Evolutionary conservation across 2,329 filamentous ascomycete species (phyloP).

Genomic region (Fusarium chaquense): DNA sequence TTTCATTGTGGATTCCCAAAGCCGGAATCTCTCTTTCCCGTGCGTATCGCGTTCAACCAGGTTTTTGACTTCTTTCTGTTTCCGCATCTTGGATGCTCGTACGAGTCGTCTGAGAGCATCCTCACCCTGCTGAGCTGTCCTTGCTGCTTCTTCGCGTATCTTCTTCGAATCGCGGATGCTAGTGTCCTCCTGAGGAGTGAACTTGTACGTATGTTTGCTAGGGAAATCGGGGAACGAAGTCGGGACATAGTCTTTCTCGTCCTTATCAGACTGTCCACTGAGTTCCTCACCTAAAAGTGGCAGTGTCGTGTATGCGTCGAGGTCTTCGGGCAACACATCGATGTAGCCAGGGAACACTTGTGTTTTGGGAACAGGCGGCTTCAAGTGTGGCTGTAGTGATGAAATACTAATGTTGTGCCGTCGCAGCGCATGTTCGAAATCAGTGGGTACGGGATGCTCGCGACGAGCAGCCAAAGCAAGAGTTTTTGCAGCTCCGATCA

Average conservation of each 20-base stretch:
- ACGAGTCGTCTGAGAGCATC: constrained; percentile 70
- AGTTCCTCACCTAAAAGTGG: constrained; percentile 66
- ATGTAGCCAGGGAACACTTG: constrained; percentile 56
- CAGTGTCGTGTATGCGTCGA: constrained; percentile 57
- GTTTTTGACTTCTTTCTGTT: constrained; percentile 72
- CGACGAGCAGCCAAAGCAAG: constrained; percentile 64
- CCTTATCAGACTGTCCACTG: constrained; percentile 69
- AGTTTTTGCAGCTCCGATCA: constrained; percentile 62
- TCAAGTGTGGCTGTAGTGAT: constrained; percentile 67
- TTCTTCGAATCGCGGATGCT: constrained; percentile 65
- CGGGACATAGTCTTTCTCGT: constrained; percentile 68
- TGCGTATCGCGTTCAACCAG: constrained; percentile 65
- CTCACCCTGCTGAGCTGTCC: constrained; percentile 71
- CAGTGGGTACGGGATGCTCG: constrained; percentile 64
- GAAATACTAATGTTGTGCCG: constrained; percentile 64
- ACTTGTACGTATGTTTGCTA: constrained; percentile 73
- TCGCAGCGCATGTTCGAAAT: constrained; percentile 67
- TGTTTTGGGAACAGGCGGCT: constrained; percentile 61
- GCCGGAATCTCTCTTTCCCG: constrained; percentile 66
- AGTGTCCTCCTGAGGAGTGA: constrained; percentile 65
- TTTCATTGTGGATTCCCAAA: constrained; percentile 73
- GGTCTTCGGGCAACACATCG: constrained; percentile 54
- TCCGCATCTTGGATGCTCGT: constrained; percentile 72
- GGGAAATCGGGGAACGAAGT: constrained; percentile 71
- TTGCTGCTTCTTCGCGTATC: constrained; percentile 69